phyloP scores from a whole-genome alignment of 176 grass and related monocot genomes.

The Melocanna baccifera region DNA sequence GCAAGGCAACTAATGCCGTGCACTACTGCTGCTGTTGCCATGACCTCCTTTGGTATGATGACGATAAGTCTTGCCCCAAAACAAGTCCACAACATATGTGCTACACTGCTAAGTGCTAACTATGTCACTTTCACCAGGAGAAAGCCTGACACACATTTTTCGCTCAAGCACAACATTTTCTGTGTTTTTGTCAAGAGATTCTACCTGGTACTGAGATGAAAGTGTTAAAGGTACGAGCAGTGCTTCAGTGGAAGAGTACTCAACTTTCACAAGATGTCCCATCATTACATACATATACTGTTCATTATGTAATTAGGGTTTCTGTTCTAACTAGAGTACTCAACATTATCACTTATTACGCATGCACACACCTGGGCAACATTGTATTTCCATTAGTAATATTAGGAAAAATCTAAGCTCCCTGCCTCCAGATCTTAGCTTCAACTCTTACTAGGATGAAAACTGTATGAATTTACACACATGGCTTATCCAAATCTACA shows the following conservation, averaged over 20 bases:
- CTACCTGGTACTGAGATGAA: background rate
- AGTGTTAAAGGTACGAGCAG: background rate
- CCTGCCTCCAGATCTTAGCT: background rate
- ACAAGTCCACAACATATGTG: too few species aligned
- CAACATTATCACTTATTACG: background rate
- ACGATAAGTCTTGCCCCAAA: too few species aligned
- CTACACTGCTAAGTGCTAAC: background rate
- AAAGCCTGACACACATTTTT: constrained; percentile 11
- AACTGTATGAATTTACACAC: background rate
- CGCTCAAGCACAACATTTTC: background rate
- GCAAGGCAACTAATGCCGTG: too few species aligned
- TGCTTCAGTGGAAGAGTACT: background rate
- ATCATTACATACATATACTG: background rate
- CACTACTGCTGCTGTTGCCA: too few species aligned
- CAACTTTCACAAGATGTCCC: background rate
- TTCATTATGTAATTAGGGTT: background rate
- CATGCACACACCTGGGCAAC: background rate
- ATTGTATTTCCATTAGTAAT: background rate
- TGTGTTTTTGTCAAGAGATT: background rate
- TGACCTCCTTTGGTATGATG: too few species aligned
- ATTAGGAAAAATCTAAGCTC: background rate
- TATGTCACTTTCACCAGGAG: background rate
- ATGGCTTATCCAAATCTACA: background rate
- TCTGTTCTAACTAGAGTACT: background rate
- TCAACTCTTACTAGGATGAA: background rate